These are phyloP conservation scores for Aspergillus brasiliensis DNA, from an alignment of 2,329 filamentous ascomycete species.

Conservation along the genomic window DNA sequence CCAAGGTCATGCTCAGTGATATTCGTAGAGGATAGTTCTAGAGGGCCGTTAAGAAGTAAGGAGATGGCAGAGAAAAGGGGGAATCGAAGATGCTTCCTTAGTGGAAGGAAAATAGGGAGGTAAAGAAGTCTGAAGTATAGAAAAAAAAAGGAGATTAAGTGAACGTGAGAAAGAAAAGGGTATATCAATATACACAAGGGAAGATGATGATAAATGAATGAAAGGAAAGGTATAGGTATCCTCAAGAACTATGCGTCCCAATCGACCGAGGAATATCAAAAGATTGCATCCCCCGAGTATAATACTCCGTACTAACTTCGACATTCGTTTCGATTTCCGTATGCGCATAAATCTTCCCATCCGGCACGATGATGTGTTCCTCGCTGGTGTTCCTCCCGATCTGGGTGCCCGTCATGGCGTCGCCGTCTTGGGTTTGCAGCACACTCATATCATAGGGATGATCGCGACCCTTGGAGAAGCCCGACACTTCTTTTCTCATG, in stretches of 20 bases:
- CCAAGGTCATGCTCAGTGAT: too few relatives aligned
- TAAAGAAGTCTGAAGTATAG: too few relatives aligned
- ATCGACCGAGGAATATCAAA: neutral
- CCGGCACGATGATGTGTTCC: slow-evolving; percentile 33
- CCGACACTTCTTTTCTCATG: slow-evolving; percentile 22
- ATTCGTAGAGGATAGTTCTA: too few relatives aligned
- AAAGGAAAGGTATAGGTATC: neutral
- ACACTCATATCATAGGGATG: slow-evolving; percentile 20
- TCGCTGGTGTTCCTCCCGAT: slow-evolving; percentile 29
- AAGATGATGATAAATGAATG: neutral
- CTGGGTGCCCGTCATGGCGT: slow-evolving; percentile 25
- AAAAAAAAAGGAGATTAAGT: too few relatives aligned
- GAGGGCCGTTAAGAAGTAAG: too few relatives aligned
- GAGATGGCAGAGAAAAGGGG: too few relatives aligned
- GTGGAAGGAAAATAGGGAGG: too few relatives aligned
- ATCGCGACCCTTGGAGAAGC: slow-evolving; percentile 31
- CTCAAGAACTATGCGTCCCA: neutral
- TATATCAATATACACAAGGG: too few relatives aligned
- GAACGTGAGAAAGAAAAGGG: too few relatives aligned
- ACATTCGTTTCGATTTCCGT: slow-evolving; percentile 38
- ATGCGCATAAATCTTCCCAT: slow-evolving; percentile 34
- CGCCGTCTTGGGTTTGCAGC: slow-evolving; percentile 15
- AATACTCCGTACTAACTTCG: slow-evolving; percentile 21
- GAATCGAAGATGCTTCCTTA: too few relatives aligned
- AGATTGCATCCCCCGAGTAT: neutral